Conservation (phyloP, 176 grass and related monocot genomes). For the Puya raimondii region DNA sequence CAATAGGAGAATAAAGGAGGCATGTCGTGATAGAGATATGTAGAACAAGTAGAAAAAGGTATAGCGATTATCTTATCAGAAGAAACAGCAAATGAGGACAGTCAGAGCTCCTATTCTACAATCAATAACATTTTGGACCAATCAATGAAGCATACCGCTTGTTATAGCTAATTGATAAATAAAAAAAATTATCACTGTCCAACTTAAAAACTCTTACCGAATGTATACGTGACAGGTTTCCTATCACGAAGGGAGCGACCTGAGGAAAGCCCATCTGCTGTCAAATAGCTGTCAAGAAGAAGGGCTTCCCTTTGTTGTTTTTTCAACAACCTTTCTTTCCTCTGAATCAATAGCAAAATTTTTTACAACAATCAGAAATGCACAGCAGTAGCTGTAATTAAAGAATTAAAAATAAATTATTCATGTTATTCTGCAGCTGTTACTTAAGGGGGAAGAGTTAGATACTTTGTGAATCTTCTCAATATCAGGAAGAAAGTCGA, state of each 20-base stretch:
- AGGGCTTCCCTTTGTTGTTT: constrained; percentile 97
- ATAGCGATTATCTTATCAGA: neutral
- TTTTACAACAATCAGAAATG: constrained; percentile 3
- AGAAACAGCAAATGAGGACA: neutral
- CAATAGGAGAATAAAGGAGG: too few relatives aligned
- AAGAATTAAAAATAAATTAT: neutral
- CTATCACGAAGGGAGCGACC: constrained; percentile 80
- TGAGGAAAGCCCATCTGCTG: constrained; percentile 63
- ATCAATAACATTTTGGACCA: neutral
- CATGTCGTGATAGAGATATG: too few relatives aligned
- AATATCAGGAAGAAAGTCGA: constrained; percentile 79
- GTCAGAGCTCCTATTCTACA: neutral
- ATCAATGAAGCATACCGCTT: neutral
- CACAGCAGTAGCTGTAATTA: neutral
- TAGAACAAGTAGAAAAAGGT: neutral
- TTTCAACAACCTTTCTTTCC: constrained; percentile 78
- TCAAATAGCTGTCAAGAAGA: constrained; percentile 69
- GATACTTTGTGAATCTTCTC: constrained; percentile 91
- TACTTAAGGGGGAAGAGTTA: constrained; percentile 3
- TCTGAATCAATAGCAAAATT: constrained; percentile 49
- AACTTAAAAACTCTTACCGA: constrained; percentile 52
- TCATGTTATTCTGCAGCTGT: constrained; percentile 8
- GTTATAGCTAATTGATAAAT: neutral
- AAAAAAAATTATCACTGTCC: neutral
- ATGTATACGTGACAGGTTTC: constrained; percentile 92